Evolutionary conservation across 2,329 filamentous ascomycete species (phyloP).

Genomic region (Ophiosphaerella korrae): DNA sequence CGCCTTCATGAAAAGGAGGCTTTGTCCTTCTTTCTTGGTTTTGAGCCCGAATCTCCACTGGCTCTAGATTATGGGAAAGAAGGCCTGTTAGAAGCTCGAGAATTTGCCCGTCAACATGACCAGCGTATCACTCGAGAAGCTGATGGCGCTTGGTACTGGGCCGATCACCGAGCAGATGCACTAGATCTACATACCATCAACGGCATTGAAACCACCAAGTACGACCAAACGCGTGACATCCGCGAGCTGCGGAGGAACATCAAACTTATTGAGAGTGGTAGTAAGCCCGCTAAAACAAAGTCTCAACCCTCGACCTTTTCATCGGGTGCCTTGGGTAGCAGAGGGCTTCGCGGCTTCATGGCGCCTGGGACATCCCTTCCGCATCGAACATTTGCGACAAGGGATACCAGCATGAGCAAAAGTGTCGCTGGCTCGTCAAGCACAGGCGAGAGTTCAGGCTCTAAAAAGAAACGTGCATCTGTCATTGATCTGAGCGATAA

Average conservation of each 20-base stretch:
- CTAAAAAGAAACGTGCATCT: constrained; percentile 16
- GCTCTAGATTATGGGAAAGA: constrained; percentile 53
- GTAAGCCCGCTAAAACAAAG: not conserved
- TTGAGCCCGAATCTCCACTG: constrained; percentile 5
- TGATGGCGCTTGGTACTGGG: constrained; percentile 61
- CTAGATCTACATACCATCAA: constrained; percentile 62
- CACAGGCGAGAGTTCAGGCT: not conserved
- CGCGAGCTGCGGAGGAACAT: constrained; percentile 55
- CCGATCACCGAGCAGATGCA: constrained; percentile 60
- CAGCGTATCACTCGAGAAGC: constrained; percentile 48
- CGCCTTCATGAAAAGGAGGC: constrained; percentile 60
- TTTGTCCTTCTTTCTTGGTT: constrained; percentile 53
- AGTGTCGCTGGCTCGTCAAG: not conserved
- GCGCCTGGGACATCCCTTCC: constrained; percentile 16
- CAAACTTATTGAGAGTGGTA: constrained; percentile 49
- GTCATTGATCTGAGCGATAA: constrained; percentile 17
- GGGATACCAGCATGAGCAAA: not conserved
- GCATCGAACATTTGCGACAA: not conserved
- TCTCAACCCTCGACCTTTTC: not conserved
- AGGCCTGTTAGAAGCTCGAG: constrained; percentile 53
- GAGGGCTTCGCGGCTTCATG: constrained; percentile 23
- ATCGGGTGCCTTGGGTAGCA: not conserved
- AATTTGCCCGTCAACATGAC: constrained; percentile 54
- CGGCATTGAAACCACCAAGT: constrained; percentile 56
- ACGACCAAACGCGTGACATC: constrained; percentile 52